Base-by-base conservation (phyloP, 1,284 basidiomycete genomes). In the Ceratobasidium sp. region DNA sequence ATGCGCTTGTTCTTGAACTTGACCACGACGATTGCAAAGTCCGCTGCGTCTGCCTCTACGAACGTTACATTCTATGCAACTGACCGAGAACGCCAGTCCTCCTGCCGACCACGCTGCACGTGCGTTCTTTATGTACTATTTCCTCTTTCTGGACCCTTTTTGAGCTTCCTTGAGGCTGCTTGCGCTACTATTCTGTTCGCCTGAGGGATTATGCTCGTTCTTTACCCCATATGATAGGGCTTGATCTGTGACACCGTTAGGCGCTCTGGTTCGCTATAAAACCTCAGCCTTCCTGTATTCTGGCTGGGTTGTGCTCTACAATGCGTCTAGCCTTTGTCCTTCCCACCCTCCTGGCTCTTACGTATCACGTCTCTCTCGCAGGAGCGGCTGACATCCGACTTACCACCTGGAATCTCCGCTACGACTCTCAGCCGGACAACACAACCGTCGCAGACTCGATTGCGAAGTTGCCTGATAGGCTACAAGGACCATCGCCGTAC, bases 391-490 rank as follows among this genome's bases (percentile, higher is more conserved):
- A 12, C 27, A 77, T 85, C 76, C 80, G 83, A 31, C 70, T 85
- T 49, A 79, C 80, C 6, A 81, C 83, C 0, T 86, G 83, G 77
- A 87, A 87, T 75, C 75, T 87, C 25, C 82, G 85, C 25, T 86
- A 80, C 72, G 86, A 87, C 75, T 82, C 81, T 2, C 78, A 79
- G 74, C 83, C 84, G 29, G 79, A 86, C 75, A 80, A 78, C 49
- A 82, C 84, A 45, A 79, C 83, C 8, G 82, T 86, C n/a, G 75
- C 80, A 62, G 75, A 84, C 69, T 80, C 83, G 0, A 75, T 86
- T 38, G 76, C 78, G 0, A 71, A 77, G 0, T 78, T 86, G 3
- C 78, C 79, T 12, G 80, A 84, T 72, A 83, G 83, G 1, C 76
- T 83, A 3, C 56, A 73, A 10, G 74, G 78, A 42, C 80, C 80